A percentile compares a stretch with the other conserved stretches of the same genome.
Conservation (phyloP, 805 yeast species). For the Geotrichum ghanense region DNA sequence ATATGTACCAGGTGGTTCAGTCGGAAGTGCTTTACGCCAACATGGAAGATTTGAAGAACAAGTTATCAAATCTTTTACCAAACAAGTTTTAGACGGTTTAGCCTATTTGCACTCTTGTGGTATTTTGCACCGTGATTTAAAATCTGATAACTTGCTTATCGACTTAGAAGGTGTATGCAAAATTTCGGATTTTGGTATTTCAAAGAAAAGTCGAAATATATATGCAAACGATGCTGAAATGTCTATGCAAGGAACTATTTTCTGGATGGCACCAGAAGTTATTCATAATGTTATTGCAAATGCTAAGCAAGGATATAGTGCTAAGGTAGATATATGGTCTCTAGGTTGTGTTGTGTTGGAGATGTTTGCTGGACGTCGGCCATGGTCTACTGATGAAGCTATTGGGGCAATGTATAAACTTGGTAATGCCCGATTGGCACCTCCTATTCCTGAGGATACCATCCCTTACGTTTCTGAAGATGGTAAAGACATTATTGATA, state of each 20-base stretch:
- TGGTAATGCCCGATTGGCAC: slow-evolving; percentile 80
- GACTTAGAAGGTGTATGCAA: slow-evolving; percentile 92
- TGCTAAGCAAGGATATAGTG: slow-evolving; percentile 84
- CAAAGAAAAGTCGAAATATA: slow-evolving; percentile 73
- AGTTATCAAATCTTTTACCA: slow-evolving; percentile 57
- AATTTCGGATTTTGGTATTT: slow-evolving; percentile 93
- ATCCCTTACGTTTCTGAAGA: slow-evolving; percentile 45
- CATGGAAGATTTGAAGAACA: slow-evolving; percentile 80
- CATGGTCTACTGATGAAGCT: slow-evolving; percentile 94
- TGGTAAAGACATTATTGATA: slow-evolving; percentile 62
- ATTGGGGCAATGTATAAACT: slow-evolving; percentile 85
- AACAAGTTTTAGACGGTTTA: slow-evolving; percentile 74
- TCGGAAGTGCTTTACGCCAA: slow-evolving; percentile 70
- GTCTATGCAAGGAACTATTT: slow-evolving; percentile 98
- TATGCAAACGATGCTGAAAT: slow-evolving; percentile 86
- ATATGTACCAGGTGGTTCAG: slow-evolving; percentile 97
- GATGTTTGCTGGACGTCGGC: slow-evolving; percentile 95
- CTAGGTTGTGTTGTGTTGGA: slow-evolving; percentile 93
- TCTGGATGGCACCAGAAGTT: slow-evolving; percentile 99
- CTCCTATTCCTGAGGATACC: slow-evolving; percentile 93
- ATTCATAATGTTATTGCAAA: slow-evolving; percentile 70
- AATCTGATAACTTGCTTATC: slow-evolving; percentile 81
- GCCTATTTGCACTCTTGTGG: slow-evolving; percentile 82
- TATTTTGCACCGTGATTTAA: slow-evolving; percentile 85
- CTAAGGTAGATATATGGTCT: slow-evolving; percentile 97